phyloP scores from a whole-genome alignment of 352 stramenopile species.

The Phytophthora ohioensis region DNA sequence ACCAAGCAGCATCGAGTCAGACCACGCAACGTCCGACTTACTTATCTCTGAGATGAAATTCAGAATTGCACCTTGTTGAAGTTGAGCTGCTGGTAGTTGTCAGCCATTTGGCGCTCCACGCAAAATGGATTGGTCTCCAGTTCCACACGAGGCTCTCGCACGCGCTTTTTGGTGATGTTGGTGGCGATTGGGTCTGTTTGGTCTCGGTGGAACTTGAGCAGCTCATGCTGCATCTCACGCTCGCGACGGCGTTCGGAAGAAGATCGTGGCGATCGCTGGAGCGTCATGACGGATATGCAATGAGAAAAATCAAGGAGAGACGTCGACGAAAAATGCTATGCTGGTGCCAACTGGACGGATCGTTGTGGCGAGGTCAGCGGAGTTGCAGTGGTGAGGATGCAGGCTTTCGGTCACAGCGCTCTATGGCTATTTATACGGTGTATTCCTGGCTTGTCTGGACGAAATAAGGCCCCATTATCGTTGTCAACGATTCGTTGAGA shows the following conservation, averaged over 20 bases:
- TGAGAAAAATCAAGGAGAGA: conserved; percentile 12
- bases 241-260: conserved; percentile 49
- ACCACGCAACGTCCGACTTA: conserved; percentile 16
- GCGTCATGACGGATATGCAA: conserved; percentile 19
- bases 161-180: conserved; percentile 69
- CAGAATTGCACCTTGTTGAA: conserved; percentile 74
- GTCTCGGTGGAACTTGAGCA: conserved; percentile 73
- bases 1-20: conserved; percentile 19
- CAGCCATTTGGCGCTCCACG: conserved; percentile 74
- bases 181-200: conserved; percentile 55
- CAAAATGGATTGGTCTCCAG: conserved; percentile 79
- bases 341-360: conserved; percentile 26
- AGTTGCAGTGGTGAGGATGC: conserved; percentile 1
- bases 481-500: conserved; percentile 13
- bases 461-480: conserved; percentile 1
- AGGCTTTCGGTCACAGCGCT: background rate
- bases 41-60: background rate
- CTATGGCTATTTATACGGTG: conserved; percentile 30
- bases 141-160: conserved; percentile 66
- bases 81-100: conserved; percentile 75
- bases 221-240: conserved; percentile 75
- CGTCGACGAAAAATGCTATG: conserved; percentile 13
- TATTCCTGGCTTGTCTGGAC: conserved; percentile 32
- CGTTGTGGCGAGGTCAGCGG: background rate
- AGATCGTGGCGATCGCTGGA: conserved; percentile 25